Conservation (phyloP, 2,329 filamentous ascomycete species). For the Chalaropsis thielavioides region DNA sequence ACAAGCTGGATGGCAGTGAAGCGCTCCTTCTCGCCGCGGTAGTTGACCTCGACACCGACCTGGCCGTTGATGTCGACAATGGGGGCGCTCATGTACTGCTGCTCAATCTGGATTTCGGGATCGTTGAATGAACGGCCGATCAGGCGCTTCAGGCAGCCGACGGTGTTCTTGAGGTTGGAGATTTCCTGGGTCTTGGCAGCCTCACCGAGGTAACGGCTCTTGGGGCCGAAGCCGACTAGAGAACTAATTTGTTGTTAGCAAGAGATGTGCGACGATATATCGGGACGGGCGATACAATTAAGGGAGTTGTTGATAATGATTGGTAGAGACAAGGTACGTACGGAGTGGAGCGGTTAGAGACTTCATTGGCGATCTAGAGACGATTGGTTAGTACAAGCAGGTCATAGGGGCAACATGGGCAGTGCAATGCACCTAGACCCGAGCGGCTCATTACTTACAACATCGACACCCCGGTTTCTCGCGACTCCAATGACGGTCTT, state of each 20-base stretch:
- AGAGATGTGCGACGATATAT: slow-evolving; percentile 9
- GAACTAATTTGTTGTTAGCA: slow-evolving; percentile 41
- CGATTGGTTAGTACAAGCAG: background rate
- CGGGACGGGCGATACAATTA: background rate
- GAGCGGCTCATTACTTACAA: slow-evolving; percentile 50
- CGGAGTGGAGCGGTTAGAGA: slow-evolving; percentile 96
- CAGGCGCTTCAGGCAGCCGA: slow-evolving; percentile 82
- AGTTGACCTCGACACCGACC: slow-evolving; percentile 85
- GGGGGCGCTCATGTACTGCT: slow-evolving; percentile 73
- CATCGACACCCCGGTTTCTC: slow-evolving; percentile 96
- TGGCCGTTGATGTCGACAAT: slow-evolving; percentile 86
- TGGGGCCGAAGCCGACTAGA: slow-evolving; percentile 87
- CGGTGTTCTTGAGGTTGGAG: slow-evolving; percentile 98
- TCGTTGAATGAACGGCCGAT: slow-evolving; percentile 76
- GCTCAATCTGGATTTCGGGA: slow-evolving; percentile 84
- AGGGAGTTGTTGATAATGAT: too few species aligned
- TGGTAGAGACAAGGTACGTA: slow-evolving; percentile 40
- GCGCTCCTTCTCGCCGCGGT: slow-evolving; percentile 85
- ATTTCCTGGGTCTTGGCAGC: slow-evolving; percentile 96
- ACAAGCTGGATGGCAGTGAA: slow-evolving; percentile 90
- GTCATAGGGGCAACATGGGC: background rate
- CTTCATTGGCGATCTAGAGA: slow-evolving; percentile 86
- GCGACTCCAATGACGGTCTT: slow-evolving; percentile 97
- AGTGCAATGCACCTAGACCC: background rate
- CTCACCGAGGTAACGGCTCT: slow-evolving; percentile 88